A percentile compares a stretch with the other conserved stretches of the same genome.
Evolutionary conservation across 495 filamentous ascomycete genomes (phyloP).

Genomic region (Xylaria grammica): DNA sequence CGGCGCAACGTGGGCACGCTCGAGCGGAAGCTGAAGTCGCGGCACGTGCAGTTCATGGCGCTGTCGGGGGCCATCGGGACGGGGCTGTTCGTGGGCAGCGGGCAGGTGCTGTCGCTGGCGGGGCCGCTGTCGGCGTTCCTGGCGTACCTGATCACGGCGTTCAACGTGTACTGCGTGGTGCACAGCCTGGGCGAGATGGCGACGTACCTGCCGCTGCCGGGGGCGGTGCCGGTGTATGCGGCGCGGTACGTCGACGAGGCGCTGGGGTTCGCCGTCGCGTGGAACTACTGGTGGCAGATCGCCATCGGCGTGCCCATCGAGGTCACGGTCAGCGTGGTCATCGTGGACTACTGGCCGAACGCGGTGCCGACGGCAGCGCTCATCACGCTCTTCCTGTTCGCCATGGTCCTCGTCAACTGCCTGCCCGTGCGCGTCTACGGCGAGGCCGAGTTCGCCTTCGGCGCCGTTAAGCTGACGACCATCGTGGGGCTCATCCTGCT

Average conservation of each 20-base stretch:
- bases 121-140: slow-evolving; percentile 50
- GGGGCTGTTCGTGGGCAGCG: slow-evolving; percentile 50
- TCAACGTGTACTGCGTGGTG: slow-evolving; percentile 41
- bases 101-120: slow-evolving; percentile 43
- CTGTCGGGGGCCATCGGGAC: slow-evolving; percentile 67
- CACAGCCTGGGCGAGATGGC: slow-evolving; percentile 60
- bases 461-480: slow-evolving; percentile 65
- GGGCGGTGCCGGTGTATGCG: slow-evolving; percentile 62
- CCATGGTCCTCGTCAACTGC: slow-evolving; percentile 44
- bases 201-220: slow-evolving; percentile 63
- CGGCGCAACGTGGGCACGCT: slow-evolving; percentile 39
- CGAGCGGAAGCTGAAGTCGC: slow-evolving; percentile 60
- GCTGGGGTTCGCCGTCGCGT: slow-evolving; percentile 74
- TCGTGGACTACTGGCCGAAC: slow-evolving; percentile 57
- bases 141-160: slow-evolving; percentile 47
- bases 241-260: slow-evolving; percentile 72
- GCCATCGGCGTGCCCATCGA: slow-evolving; percentile 47
- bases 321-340: slow-evolving; percentile 41
- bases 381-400: slow-evolving; percentile 52
- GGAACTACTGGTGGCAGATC: slow-evolving; percentile 59
- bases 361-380: slow-evolving; percentile 53
- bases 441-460: slow-evolving; percentile 66
- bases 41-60: slow-evolving; percentile 69
- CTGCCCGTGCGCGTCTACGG: slow-evolving; percentile 56
- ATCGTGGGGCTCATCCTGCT: slow-evolving; percentile 70